phyloP scores from a whole-genome alignment of 176 grass and related monocot species.

The Ensete ventricosum region DNA sequence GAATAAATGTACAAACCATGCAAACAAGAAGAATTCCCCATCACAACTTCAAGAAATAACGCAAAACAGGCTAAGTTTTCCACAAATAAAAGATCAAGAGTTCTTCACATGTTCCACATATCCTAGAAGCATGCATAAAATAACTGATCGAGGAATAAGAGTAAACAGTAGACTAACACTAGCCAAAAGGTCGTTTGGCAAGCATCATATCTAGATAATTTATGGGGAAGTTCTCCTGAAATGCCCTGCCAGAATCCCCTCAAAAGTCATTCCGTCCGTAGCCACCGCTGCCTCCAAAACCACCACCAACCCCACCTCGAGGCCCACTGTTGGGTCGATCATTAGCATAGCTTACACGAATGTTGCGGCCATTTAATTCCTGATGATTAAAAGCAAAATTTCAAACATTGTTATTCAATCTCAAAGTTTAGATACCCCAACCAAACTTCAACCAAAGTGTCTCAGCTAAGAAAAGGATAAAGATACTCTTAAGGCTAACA shows the following conservation, averaged over 20 bases:
- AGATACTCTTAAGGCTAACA: not conserved
- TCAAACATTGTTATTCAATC: not conserved
- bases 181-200: too few species aligned
- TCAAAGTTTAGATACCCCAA: not conserved
- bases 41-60: too few species aligned
- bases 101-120: too few species aligned
- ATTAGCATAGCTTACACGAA: slow-evolving; percentile 62
- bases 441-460: not conserved
- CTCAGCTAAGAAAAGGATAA: not conserved
- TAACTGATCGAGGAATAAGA: too few species aligned
- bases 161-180: too few species aligned
- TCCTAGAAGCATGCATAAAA: too few species aligned
- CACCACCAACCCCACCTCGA: slow-evolving; percentile 9
- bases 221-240: not conserved
- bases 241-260: not conserved
- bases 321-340: slow-evolving; percentile 34
- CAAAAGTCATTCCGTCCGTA: not conserved
- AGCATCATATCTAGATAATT: not conserved
- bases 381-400: slow-evolving; percentile 17
- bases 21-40: too few species aligned
- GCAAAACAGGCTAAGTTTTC: too few species aligned
- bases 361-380: slow-evolving; percentile 48
- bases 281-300: not conserved
- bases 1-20: too few species aligned
- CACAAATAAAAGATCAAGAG: too few species aligned